Base-by-base conservation (phyloP, 371 early-diverging fungal genomes). In the Basidiobolus meristosporus region DNA sequence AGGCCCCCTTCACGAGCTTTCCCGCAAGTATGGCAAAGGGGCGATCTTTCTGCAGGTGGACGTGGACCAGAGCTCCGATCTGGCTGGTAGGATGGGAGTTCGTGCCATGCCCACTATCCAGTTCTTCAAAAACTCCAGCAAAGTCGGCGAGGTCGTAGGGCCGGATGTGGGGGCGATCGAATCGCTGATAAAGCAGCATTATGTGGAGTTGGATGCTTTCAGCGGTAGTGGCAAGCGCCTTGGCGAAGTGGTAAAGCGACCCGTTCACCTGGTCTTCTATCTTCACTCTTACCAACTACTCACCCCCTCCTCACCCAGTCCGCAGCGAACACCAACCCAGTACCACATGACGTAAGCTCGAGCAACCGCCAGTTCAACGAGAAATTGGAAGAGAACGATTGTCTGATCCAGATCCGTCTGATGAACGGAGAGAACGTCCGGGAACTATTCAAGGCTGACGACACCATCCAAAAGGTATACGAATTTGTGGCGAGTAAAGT, bases 101-200 rank as follows among this genome's bases (percentile, higher is more conserved):
- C 18, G 38, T 5, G 37, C 43, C 16, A 43, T 43, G 43, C 43
- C 43, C 11, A 43, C 43, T 16, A 37, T 43, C 12, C 37, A 43
- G 14, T 36, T 43, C 36, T 2, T 29, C 19, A 11, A 7, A 2
- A n/a, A 9, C 11, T 36, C 4, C 18, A n/a, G 3, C 7, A 11
- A 21, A 12, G 11, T 36, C 18, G 43, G 43, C 14, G 16, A 28
- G 4, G 43, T 43, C 20, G 11, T 7, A 20, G 43, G 43, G 15
- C 38, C 43, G 6, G 31, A 43, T 30, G 11, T 43, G 1, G 12
- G 4, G 2, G 38, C 36, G 37, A 29, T 43, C 9, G 36, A 43
- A 14, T 21, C 7, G 30, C 18, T 43, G 5, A 43, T 43, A 19
- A 23, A 26, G 31, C 28, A 15, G 3, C 15, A 43, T 20, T 43